Evolutionary conservation across 257 asterid genomes (phyloP).

Genomic region (Thymus quinquecostatus): DNA sequence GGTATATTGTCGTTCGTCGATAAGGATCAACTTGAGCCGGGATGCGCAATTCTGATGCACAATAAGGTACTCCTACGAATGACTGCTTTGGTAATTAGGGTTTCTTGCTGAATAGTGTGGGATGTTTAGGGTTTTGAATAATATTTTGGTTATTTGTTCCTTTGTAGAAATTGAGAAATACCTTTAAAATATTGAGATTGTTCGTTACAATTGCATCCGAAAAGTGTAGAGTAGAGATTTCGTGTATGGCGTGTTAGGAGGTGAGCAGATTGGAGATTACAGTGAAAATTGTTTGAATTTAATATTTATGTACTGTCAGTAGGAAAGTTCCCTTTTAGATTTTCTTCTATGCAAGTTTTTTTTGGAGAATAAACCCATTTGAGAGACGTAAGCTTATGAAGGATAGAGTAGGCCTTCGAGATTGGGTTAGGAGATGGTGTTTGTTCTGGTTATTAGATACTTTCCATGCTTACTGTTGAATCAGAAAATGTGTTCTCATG

Average conservation of each 20-base stretch:
- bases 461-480: neutral
- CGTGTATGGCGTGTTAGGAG: constrained; percentile 14
- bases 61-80: constrained; percentile 57
- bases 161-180: neutral
- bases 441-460: neutral
- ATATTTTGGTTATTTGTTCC: neutral
- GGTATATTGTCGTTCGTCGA: constrained; percentile 88
- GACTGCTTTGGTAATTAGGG: neutral
- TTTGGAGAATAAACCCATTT: constrained; percentile 13
- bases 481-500: neutral
- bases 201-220: constrained; percentile 5
- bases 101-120: constrained; percentile 20
- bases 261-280: neutral
- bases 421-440: neutral
- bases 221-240: constrained; percentile 3
- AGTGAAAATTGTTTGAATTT: no score
- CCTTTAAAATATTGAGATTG: neutral
- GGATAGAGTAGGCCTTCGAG: neutral
- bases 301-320: neutral
- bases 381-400: neutral
- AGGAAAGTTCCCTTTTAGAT: neutral
- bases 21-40: constrained; percentile 95
- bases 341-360: constrained; percentile 4
- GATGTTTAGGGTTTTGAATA: constrained; percentile 22
- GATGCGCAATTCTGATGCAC: constrained; percentile 93